These are phyloP conservation scores for Eucalyptus regnans DNA, from an alignment of 345 rosid genomes.

Conservation along the genomic window DNA sequence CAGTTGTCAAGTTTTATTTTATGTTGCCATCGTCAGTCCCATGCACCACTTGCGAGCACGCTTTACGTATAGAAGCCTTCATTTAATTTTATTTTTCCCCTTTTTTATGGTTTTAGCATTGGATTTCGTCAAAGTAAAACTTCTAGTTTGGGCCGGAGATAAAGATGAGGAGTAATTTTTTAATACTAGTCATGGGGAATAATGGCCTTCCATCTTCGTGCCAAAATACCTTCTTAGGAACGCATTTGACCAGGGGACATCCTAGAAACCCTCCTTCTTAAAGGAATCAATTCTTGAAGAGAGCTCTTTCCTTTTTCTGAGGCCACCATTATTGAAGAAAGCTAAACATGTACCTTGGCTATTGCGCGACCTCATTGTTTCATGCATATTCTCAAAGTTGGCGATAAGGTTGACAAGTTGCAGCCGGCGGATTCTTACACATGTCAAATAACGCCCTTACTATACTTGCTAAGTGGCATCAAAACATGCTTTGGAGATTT, in stretches of 20 bases:
- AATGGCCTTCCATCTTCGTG: background rate
- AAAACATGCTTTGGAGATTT: background rate
- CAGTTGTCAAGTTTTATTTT: background rate
- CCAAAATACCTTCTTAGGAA: background rate
- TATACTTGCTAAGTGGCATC: background rate
- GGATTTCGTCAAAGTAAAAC: background rate
- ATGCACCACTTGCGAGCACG: background rate
- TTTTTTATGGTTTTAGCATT: background rate
- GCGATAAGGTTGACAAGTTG: background rate
- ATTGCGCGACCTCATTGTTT: background rate
- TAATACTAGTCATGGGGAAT: background rate
- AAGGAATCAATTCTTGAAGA: background rate
- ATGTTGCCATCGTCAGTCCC: background rate
- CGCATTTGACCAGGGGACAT: background rate
- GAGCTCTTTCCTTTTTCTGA: background rate
- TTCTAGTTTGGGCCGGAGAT: background rate
- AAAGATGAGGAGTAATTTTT: background rate
- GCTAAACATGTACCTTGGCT: background rate
- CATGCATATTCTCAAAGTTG: background rate
- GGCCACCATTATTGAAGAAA: background rate
- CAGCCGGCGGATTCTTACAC: background rate
- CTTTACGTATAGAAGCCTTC: background rate
- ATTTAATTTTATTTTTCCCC: background rate
- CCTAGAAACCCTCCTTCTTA: background rate
- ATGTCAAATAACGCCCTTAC: background rate